Percentiles rank a stretch among this genome's conserved stretches.
phyloP scores from a whole-genome alignment of 306 rosid species.

The Quercus berberidifolia region DNA sequence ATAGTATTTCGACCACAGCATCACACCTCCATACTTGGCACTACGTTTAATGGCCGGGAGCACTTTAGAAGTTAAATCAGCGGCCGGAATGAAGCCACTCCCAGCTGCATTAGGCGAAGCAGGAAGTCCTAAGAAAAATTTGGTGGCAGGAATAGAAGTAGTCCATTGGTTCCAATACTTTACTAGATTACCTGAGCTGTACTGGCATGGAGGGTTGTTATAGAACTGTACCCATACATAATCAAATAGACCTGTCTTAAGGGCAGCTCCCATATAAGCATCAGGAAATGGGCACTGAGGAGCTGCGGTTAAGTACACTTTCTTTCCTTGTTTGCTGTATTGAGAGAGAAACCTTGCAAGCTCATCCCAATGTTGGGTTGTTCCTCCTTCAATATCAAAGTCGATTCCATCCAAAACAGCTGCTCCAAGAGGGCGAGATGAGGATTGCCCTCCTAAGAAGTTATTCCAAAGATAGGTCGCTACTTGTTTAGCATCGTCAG shows the following conservation, averaged over 20 bases:
- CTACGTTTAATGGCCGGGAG: constrained; percentile 49
- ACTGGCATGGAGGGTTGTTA: constrained; percentile 54
- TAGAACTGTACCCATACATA: constrained; percentile 64
- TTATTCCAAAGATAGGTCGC: constrained; percentile 56
- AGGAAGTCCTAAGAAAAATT: constrained; percentile 53
- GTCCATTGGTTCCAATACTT: constrained; percentile 55
- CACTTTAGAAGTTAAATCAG: constrained; percentile 34
- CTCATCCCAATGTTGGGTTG: constrained; percentile 46
- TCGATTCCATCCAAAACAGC: constrained; percentile 62
- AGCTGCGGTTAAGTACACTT: constrained; percentile 50
- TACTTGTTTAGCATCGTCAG: constrained; percentile 43
- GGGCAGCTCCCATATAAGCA: constrained; percentile 49
- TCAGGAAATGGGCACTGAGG: constrained; percentile 67
- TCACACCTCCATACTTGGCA: constrained; percentile 65
- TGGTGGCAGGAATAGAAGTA: constrained; percentile 32
- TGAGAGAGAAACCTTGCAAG: constrained; percentile 45
- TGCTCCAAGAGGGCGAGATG: constrained; percentile 45
- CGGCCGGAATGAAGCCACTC: constrained; percentile 45
- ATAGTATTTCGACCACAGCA: constrained; percentile 69
- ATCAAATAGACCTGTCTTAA: constrained; percentile 57
- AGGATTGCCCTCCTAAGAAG: constrained; percentile 53
- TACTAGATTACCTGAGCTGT: constrained; percentile 43
- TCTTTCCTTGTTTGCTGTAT: constrained; percentile 35
- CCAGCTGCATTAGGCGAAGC: constrained; percentile 55
- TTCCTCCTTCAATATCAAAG: constrained; percentile 62